phyloP scores from a whole-genome alignment of 176 grass and related monocot genomes.

The Tillandsia fasciculata region DNA sequence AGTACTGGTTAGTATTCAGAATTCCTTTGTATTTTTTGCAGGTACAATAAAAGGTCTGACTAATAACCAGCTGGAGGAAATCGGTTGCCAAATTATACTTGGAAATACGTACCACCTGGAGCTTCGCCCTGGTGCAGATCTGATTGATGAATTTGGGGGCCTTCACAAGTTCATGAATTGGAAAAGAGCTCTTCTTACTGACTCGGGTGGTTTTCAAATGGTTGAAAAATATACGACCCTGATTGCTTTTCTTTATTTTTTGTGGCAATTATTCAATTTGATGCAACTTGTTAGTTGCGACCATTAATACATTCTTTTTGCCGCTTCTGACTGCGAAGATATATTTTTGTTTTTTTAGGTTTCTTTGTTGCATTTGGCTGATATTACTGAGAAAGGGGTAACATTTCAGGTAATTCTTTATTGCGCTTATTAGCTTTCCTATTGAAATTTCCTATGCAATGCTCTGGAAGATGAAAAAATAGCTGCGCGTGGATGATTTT shows the following conservation, averaged over 20 bases:
- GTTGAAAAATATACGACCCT: slow-evolving; percentile 23
- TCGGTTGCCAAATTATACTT: slow-evolving; percentile 95
- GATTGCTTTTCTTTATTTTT: slow-evolving; percentile 20
- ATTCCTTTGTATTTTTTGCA: slow-evolving; percentile 9
- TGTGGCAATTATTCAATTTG: not conserved
- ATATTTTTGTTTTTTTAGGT: slow-evolving; percentile 35
- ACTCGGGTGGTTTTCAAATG: slow-evolving; percentile 99
- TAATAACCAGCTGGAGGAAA: slow-evolving; percentile 76
- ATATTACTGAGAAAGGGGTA: slow-evolving; percentile 93
- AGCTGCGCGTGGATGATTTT: not conserved
- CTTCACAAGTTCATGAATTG: slow-evolving; percentile 99
- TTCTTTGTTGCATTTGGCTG: slow-evolving; percentile 94
- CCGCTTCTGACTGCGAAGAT: not conserved
- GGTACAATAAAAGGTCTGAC: slow-evolving; percentile 98
- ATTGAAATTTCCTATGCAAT: not conserved
- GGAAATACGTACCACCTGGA: slow-evolving; percentile 98
- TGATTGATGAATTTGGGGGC: slow-evolving; percentile 87
- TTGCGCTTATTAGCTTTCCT: not conserved
- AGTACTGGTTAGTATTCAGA: not conserved
- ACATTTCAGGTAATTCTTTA: slow-evolving; percentile 76
- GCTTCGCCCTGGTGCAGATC: slow-evolving; percentile 75
- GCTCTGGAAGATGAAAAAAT: not conserved
- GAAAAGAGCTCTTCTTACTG: slow-evolving; percentile 90
- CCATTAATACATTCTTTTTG: not conserved
- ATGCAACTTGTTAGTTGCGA: slow-evolving; percentile 1